Evolutionary conservation across 176 grass and related monocot genomes (phyloP).

Genomic region (Eragrostis curvula): DNA sequence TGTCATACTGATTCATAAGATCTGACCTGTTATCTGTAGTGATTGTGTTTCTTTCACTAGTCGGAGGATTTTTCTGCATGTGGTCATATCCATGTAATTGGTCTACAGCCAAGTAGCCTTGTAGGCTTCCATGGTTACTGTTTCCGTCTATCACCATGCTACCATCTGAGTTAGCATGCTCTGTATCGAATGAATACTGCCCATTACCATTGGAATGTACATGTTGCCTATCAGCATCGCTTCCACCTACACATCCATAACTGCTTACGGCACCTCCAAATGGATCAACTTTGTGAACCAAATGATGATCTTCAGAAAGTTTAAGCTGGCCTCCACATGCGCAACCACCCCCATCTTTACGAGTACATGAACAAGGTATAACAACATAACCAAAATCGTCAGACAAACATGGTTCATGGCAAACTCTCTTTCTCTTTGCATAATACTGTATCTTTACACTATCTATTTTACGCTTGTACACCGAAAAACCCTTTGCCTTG

Average conservation of each 20-base stretch:
- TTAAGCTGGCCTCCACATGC: slow-evolving; percentile 29
- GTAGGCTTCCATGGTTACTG: slow-evolving; percentile 1
- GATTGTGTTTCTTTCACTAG: slow-evolving; percentile 23
- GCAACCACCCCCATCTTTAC: slow-evolving; percentile 5
- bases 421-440: slow-evolving; percentile 50
- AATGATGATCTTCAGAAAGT: slow-evolving; percentile 17
- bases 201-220: slow-evolving; percentile 21
- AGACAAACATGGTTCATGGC: slow-evolving; percentile 35
- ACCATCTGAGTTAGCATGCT: slow-evolving; percentile 30
- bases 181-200: slow-evolving; percentile 36
- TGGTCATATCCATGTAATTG: slow-evolving; percentile 33
- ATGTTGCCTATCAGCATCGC: slow-evolving; percentile 23
- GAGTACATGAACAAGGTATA: slow-evolving; percentile 33
- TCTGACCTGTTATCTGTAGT: slow-evolving; percentile 10
- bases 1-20: background rate
- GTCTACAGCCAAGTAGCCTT: slow-evolving; percentile 23
- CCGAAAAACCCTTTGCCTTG: slow-evolving; percentile 45
- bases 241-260: slow-evolving; percentile 27
- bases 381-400: slow-evolving; percentile 40
- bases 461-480: slow-evolving; percentile 47
- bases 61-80: slow-evolving; percentile 42
- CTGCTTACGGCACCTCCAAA: slow-evolving; percentile 24
- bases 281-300: slow-evolving; percentile 40
- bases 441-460: slow-evolving; percentile 50
- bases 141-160: slow-evolving; percentile 35